Conservation (phyloP, 257 asterid genomes). For the Pogostemon cablin region DNA sequence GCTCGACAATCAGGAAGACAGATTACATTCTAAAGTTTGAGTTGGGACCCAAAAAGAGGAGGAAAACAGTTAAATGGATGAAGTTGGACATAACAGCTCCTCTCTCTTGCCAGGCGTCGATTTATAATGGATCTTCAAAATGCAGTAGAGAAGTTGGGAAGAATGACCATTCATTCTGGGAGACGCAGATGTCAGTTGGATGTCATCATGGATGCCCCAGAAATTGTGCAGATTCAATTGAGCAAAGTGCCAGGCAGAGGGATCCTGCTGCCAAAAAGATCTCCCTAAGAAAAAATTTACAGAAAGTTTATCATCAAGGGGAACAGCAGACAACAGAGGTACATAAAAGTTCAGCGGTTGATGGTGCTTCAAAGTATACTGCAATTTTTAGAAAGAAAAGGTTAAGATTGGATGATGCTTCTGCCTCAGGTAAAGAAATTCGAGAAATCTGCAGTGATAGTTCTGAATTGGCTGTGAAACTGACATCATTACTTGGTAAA, state of each 20-base stretch:
- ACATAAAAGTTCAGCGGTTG: constrained; percentile 30
- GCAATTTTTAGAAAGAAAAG: constrained; percentile 43
- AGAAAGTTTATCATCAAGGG: constrained; percentile 31
- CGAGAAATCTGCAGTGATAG: constrained; percentile 27
- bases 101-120: constrained; percentile 38
- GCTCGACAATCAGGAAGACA: constrained; percentile 45
- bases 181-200: constrained; percentile 34
- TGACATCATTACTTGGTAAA: constrained; percentile 33
- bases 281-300: constrained; percentile 30
- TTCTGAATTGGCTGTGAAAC: constrained; percentile 37
- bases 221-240: constrained; percentile 35
- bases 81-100: constrained; percentile 42
- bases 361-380: constrained; percentile 29
- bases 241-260: constrained; percentile 36
- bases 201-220: constrained; percentile 37
- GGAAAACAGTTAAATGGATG: constrained; percentile 47
- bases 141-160: constrained; percentile 38
- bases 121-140: constrained; percentile 29
- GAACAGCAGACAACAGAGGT: constrained; percentile 37
- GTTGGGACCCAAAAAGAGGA: constrained; percentile 38
- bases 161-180: constrained; percentile 28
- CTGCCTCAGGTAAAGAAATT: constrained; percentile 34
- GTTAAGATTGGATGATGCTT: constrained; percentile 36
- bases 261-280: constrained; percentile 33
- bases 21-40: constrained; percentile 34